These are phyloP conservation scores for Kodamaea sp. DNA, from an alignment of 1,139 yeast species.

Conservation along the genomic window DNA sequence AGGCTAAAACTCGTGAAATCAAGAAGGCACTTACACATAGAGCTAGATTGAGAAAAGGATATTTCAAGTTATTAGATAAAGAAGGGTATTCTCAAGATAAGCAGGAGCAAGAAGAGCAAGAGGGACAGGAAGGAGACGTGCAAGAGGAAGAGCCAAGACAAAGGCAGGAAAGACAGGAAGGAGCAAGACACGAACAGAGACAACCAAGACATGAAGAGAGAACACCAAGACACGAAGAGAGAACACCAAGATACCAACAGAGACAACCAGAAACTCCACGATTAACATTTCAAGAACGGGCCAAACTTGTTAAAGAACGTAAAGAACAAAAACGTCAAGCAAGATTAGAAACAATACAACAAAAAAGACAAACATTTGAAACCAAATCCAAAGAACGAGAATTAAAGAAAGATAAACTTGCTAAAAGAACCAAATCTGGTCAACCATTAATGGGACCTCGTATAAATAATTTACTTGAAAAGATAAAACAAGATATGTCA, in stretches of 20 bases:
- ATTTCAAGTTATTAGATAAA: slow-evolving; percentile 72
- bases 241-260: slow-evolving; percentile 3
- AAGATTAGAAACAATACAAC: slow-evolving; percentile 21
- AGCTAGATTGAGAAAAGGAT: slow-evolving; percentile 78
- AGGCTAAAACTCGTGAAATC: slow-evolving; percentile 54
- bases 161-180: slow-evolving; percentile 15
- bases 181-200: slow-evolving; percentile 21
- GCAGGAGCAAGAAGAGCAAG: slow-evolving; percentile 9
- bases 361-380: slow-evolving; percentile 16
- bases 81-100: slow-evolving; percentile 51
- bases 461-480: slow-evolving; percentile 72
- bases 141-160: background rate
- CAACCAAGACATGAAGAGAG: slow-evolving; percentile 16
- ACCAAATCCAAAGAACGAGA: slow-evolving; percentile 29
- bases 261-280: slow-evolving; percentile 7
- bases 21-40: slow-evolving; percentile 73
- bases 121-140: slow-evolving; percentile 3
- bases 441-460: slow-evolving; percentile 93
- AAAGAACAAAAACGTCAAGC: slow-evolving; percentile 26
- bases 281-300: slow-evolving; percentile 44
- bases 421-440: slow-evolving; percentile 66
- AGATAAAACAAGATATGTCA: slow-evolving; percentile 53
- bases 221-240: background rate
- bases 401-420: slow-evolving; percentile 46
- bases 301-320: slow-evolving; percentile 34